A percentile compares a stretch with the other conserved stretches of the same genome.
Evolutionary conservation across 805 yeast genomes (phyloP).

Genomic region (Candida peoriensis): DNA sequence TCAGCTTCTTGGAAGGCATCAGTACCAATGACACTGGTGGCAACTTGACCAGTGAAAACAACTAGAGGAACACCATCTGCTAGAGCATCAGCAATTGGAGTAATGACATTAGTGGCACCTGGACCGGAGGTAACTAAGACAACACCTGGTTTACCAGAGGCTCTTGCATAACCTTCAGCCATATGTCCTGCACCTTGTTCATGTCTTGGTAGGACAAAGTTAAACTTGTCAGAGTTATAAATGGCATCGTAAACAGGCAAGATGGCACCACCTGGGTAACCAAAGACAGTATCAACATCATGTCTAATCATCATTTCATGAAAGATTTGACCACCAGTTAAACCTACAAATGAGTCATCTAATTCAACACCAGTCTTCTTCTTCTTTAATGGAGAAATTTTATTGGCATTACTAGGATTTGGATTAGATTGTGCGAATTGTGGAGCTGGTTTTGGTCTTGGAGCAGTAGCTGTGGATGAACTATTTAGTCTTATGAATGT

Average conservation of each 20-base stretch:
- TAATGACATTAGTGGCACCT: constrained; percentile 96
- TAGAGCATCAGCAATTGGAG: constrained; percentile 98
- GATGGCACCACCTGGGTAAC: constrained; percentile 99
- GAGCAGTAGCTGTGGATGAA: constrained; percentile 10
- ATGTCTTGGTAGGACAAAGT: constrained; percentile 89
- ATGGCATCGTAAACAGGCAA: constrained; percentile 97
- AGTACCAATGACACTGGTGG: constrained; percentile 93
- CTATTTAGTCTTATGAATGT: constrained; percentile 6
- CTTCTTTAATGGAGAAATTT: constrained; percentile 4
- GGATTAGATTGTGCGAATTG: constrained; percentile 19
- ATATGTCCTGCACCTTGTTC: constrained; percentile 99
- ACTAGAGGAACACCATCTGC: constrained; percentile 97
- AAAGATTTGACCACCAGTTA: constrained; percentile 97
- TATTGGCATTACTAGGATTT: constrained; percentile 1
- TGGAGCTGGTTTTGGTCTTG: constrained; percentile 25
- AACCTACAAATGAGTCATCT: constrained; percentile 89
- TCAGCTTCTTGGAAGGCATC: constrained; percentile 99
- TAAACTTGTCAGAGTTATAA: constrained; percentile 82
- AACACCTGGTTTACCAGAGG: constrained; percentile 93
- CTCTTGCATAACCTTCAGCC: constrained; percentile 99
- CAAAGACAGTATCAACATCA: constrained; percentile 91
- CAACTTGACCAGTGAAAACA: constrained; percentile 96
- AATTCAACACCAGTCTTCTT: constrained; percentile 25
- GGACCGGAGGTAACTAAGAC: constrained; percentile 99
- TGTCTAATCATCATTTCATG: constrained; percentile 99